These are phyloP conservation scores for Diaporthe sp. DNA, from an alignment of 2,329 filamentous ascomycete genomes.

Conservation along the genomic window DNA sequence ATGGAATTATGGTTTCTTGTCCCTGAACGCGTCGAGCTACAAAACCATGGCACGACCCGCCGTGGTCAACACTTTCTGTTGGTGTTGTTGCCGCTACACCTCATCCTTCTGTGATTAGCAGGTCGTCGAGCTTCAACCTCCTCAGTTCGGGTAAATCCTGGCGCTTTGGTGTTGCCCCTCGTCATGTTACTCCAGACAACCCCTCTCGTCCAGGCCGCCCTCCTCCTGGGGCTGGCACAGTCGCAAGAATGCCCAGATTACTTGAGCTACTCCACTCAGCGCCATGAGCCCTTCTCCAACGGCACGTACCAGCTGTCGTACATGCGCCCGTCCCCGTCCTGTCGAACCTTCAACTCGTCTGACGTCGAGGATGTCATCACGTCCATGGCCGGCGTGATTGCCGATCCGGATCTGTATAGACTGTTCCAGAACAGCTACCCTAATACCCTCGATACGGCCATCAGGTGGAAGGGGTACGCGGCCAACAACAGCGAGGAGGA, in stretches of 20 bases:
- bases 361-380: constrained; percentile 83
- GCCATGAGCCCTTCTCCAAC: constrained; percentile 80
- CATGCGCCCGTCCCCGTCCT: constrained; percentile 81
- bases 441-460: constrained; percentile 81
- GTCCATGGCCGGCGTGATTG: constrained; percentile 76
- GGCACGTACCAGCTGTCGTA: constrained; percentile 83
- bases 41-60: constrained; percentile 20
- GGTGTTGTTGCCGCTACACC: background rate
- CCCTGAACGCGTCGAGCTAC: background rate
- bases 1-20: constrained; percentile 8
- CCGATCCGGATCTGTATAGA: constrained; percentile 81
- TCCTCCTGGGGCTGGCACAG: constrained; percentile 23
- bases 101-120: background rate
- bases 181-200: constrained; percentile 6
- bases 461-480: constrained; percentile 76
- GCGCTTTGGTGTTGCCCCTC: background rate
- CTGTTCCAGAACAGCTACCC: constrained; percentile 82
- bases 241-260: constrained; percentile 73
- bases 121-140: constrained; percentile 10
- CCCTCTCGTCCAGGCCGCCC: constrained; percentile 23
- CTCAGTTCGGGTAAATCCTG: background rate
- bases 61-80: background rate
- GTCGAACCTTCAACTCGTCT: constrained; percentile 84
- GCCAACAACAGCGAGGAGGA: constrained; percentile 73
- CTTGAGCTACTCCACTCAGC: constrained; percentile 68